Base-by-base conservation (phyloP, 2,329 filamentous ascomycete genomes). In the Pseudocercospora eumusae region DNA sequence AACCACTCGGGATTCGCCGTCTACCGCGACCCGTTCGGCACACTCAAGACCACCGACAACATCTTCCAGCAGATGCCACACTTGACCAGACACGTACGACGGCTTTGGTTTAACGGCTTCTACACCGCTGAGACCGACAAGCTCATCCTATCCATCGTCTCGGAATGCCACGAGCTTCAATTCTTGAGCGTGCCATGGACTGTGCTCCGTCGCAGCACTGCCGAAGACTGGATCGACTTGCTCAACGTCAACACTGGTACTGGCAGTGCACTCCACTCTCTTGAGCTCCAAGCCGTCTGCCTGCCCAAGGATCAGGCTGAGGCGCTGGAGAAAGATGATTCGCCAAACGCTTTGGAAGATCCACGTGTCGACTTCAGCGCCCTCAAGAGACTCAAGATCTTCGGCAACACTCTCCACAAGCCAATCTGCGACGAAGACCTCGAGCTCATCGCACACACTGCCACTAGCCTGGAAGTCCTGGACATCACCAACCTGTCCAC, bases 51-150 rank as follows among this genome's bases (percentile, higher is more conserved):
- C 40, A 83, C 81, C 3, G 76, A 79, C 20, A 71, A 73, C 33
- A 77, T 83, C 23, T 80, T 84, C 68, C 71, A 74, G 36, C 67
- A 76, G 42, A 78, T 77, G 55, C 79, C 81, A 1, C 71, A 75
- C 28, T 74, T 83, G 9, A 81, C 81, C 2, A 73, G 75, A 21
- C 77, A 82, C 67, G 81, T 84, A 59, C 79, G 78, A 59, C 79
- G 81, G 50, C 76, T 84, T 68, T 84, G 81, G 81, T 83, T 84
- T 71, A 80, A 83, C 61, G 82, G 82, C 55, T 83, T 83, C 71
- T 80, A 83, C 72, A 78, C 78, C 6, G 76, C 79, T 52, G 78
- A 83, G 65, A 83, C 81, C 4, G 80, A 82, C 68, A 74, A 75
- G 28, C 74, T 81, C 63, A 79, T 84, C 56, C 80, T 83, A 61